Evolutionary conservation across 1,284 basidiomycete species (phyloP), one percentile per base, ranked within the genome.

Genomic region (Cutaneotrichosporon cyanovorans): DNA sequence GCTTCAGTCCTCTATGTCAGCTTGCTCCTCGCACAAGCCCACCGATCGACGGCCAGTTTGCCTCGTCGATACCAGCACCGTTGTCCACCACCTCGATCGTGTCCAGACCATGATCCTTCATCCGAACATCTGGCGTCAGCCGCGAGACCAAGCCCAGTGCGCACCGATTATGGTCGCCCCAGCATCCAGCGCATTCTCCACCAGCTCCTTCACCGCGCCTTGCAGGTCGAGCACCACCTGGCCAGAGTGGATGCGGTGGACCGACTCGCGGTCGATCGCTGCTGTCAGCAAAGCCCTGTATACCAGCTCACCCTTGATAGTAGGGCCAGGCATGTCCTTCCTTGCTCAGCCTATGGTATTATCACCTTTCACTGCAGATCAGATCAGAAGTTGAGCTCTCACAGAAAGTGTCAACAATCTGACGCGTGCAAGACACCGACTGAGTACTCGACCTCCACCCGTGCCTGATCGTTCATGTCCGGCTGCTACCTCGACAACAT

Each of bases 111-210:
- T 89, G 80, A 37, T 97, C 82, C 60, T 86, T 87, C 68, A 98
- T 90, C 15, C 85, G 79, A 48, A 98, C 82, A 65, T 96, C 92
- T 93, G 56, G 37, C 18, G 31, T 53, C 20, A 53, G 45, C 37
- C 18, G 19, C 7, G 15, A 20, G n/a, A n/a, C n/a, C n/a, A 20
- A 5, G n/a, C 9, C 2, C 5, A 4, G 11, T 22, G 10, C n/a
- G 16, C 40, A 86, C 91, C 90, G 41, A 98, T 82, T 56, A 74
- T 82, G 0, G 86, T 89, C 0, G 92, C 87, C 0, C 84, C 85
- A 0, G 93, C 91, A 67, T 98, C 95, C 22, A 97, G 74, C 48
- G 88, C 87, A 66, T 99, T 99, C 72, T 99, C 95, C 2, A 98
- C 80, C 2, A 98, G 80, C 68, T 99, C 95, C 66, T 98, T 98